phyloP scores from a whole-genome alignment of 176 grass and related monocot genomes.

The Oryza meyeriana region DNA sequence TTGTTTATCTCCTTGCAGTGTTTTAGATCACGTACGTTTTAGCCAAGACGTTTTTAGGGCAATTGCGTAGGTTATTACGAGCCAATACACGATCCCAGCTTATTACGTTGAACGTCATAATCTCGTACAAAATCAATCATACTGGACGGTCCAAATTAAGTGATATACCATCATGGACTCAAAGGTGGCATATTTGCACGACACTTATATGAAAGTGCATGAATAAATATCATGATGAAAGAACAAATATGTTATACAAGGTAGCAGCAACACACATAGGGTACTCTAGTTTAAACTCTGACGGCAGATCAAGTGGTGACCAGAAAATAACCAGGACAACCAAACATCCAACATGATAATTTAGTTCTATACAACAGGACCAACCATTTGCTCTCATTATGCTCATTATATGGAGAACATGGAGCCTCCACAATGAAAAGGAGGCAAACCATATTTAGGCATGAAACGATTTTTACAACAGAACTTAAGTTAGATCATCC shows the following conservation, averaged over 20 bases:
- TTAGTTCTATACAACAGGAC: constrained; percentile 40
- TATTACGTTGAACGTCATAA: too few relatives aligned
- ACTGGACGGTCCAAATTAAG: too few relatives aligned
- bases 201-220: background rate
- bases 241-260: background rate
- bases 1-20: too few relatives aligned
- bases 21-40: too few relatives aligned
- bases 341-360: background rate
- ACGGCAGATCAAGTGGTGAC: background rate
- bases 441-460: constrained; percentile 20
- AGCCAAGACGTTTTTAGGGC: too few relatives aligned
- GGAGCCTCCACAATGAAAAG: constrained; percentile 26
- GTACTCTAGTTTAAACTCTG: constrained; percentile 1
- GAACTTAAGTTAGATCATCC: constrained; percentile 87
- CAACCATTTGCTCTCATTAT: background rate
- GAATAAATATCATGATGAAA: background rate
- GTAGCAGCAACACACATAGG: background rate
- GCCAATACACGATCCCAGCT: too few relatives aligned
- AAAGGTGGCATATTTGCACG: too few relatives aligned
- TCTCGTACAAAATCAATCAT: too few relatives aligned
- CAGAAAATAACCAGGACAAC: constrained; percentile 4
- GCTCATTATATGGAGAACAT: constrained; percentile 30
- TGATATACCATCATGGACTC: too few relatives aligned
- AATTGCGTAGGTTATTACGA: too few relatives aligned
- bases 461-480: constrained; percentile 22